These are phyloP conservation scores for Cryptococcus jaspeensis DNA, from an alignment of 1,284 basidiomycete genomes.

Conservation along the genomic window DNA sequence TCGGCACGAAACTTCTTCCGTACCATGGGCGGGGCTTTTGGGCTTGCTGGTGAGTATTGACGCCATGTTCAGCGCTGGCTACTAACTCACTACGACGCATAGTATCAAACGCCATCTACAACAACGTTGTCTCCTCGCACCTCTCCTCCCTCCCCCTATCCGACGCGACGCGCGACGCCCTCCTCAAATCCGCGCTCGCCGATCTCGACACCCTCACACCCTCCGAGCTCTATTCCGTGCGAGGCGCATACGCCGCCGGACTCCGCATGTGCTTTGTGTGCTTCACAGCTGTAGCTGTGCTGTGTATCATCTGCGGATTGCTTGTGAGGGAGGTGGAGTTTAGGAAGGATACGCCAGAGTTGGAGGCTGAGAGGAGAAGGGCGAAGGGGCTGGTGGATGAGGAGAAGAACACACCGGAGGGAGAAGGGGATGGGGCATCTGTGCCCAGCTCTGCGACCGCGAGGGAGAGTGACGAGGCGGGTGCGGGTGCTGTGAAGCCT, in stretches of 20 bases:
- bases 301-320: slow-evolving; percentile 22
- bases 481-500: too few relatives aligned
- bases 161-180: background rate
- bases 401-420: too few relatives aligned
- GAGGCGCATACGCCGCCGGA: slow-evolving; percentile 24
- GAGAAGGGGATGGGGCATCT: too few relatives aligned
- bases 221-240: slow-evolving; percentile 5
- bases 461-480: too few relatives aligned
- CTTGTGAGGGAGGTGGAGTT: slow-evolving; percentile 28
- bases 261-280: slow-evolving; percentile 27
- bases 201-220: slow-evolving; percentile 11
- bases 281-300: slow-evolving; percentile 21
- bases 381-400: too few relatives aligned
- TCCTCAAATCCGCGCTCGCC: slow-evolving; percentile 18
- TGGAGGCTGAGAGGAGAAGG: background rate
- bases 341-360: slow-evolving; percentile 12
- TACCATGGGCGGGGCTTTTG: slow-evolving; percentile 33
- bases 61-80: background rate
- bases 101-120: background rate
- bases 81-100: background rate
- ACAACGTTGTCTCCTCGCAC: background rate
- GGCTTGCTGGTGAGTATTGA: slow-evolving; percentile 22
- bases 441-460: too few relatives aligned
- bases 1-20: slow-evolving; percentile 34
- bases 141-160: slow-evolving; percentile 12